phyloP scores from a whole-genome alignment of 1,284 basidiomycete genomes.

The Cryptococcus sp. region DNA sequence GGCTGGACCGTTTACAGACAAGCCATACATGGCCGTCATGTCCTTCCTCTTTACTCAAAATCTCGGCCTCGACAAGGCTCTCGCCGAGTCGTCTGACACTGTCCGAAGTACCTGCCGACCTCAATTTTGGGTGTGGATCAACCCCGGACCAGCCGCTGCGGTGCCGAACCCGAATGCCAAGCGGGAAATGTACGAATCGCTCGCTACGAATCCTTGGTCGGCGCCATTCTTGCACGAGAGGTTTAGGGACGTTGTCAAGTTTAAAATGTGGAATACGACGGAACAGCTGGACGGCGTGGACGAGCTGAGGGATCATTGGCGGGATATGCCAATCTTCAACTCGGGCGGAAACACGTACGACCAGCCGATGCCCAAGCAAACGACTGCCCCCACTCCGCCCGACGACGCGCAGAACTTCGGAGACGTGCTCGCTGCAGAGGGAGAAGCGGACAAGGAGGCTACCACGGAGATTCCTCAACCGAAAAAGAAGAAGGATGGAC shows the following conservation, averaged over 20 bases:
- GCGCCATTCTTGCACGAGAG: slow-evolving; percentile 74
- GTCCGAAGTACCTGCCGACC: slow-evolving; percentile 56
- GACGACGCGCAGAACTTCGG: slow-evolving; percentile 42
- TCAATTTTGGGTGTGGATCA: slow-evolving; percentile 85
- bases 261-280: slow-evolving; percentile 86
- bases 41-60: slow-evolving; percentile 79
- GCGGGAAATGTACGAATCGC: slow-evolving; percentile 60
- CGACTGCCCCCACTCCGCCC: slow-evolving; percentile 1
- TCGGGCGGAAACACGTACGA: slow-evolving; percentile 64
- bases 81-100: slow-evolving; percentile 19
- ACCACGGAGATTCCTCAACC: slow-evolving; percentile 25
- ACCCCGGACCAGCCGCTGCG: slow-evolving; percentile 60
- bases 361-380: slow-evolving; percentile 22
- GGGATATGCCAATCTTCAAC: slow-evolving; percentile 62
- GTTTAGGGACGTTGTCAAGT: slow-evolving; percentile 72
- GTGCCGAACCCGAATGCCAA: slow-evolving; percentile 66
- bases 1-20: slow-evolving; percentile 77
- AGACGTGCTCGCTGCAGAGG: slow-evolving; percentile 16
- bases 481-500: slow-evolving; percentile 53
- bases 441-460: slow-evolving; percentile 9
- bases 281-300: slow-evolving; percentile 75
- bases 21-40: slow-evolving; percentile 69
- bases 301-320: slow-evolving; percentile 72
- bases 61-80: slow-evolving; percentile 57
- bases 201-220: slow-evolving; percentile 74